These are phyloP conservation scores for Botrytis galanthina DNA, from an alignment of 2,329 filamentous ascomycete species.

Conservation along the genomic window DNA sequence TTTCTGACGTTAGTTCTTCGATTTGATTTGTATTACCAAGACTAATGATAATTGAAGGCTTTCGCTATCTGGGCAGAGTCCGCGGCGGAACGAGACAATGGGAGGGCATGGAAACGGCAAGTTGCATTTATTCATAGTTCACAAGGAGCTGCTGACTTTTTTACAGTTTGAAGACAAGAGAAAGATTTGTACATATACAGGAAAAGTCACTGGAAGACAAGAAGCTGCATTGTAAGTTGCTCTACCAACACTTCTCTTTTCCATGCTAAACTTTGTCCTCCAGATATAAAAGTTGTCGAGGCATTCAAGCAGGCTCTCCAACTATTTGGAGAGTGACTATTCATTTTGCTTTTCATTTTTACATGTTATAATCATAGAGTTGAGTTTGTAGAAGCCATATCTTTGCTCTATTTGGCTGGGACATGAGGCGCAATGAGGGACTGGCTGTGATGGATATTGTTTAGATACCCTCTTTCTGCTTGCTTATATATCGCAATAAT, in stretches of 20 bases:
- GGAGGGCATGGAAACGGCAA: conserved; percentile 73
- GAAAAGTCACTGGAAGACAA: conserved; percentile 71
- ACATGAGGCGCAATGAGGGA: conserved; percentile 5
- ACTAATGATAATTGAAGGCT: conserved; percentile 52
- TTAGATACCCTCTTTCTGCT: conserved; percentile 16
- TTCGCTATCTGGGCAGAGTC: conserved; percentile 78
- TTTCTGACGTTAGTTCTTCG: conserved; percentile 50
- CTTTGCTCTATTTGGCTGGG: conserved; percentile 5
- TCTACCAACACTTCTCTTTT: background rate
- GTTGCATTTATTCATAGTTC: conserved; percentile 23
- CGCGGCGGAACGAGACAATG: conserved; percentile 69
- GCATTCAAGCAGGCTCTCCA: conserved; percentile 61
- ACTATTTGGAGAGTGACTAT: conserved; percentile 23
- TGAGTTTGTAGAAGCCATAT: background rate
- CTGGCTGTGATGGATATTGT: background rate
- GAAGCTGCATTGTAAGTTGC: conserved; percentile 72
- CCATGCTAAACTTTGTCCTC: conserved; percentile 24
- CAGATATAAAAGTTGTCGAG: conserved; percentile 56
- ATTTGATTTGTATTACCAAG: background rate
- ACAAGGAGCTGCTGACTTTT: conserved; percentile 16
- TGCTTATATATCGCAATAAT: background rate
- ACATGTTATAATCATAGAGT: background rate
- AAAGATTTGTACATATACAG: conserved; percentile 70
- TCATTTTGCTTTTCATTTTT: background rate
- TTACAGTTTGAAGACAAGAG: conserved; percentile 71